Evolutionary conservation across 441 rosid species (phyloP), one percentile per base, ranked within the genome.

Genomic region (Kokia cookei): DNA sequence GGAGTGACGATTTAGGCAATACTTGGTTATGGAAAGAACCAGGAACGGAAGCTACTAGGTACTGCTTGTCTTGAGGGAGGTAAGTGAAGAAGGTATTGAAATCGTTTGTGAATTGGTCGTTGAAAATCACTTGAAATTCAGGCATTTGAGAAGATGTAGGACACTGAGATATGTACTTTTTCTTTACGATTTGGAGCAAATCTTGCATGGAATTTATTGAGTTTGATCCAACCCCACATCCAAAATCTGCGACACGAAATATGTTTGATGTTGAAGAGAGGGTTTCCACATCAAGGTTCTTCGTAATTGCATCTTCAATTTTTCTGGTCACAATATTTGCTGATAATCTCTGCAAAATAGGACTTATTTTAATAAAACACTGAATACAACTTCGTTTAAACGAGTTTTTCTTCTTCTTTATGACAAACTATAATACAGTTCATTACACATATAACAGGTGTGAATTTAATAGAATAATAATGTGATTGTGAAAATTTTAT

Each of bases 211-310:
- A 72, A 11, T 65, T 61, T 69, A 86, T 75, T 9, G 91, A 85
- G 58, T 88, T 90, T 66, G 90, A 87, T 69, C 95, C 93, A 3
- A 81, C 81, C 26, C 90, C 87, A 72, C 95, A 90, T 72, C 95
- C 95, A 71, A 90, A 73, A 75, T 90, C 92, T 2, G 87, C 89
- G 19, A 90, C 65, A 3, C 42, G 51, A 55, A 90, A 72, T 54
- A 78, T 75, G 65, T 62, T 73, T 10, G 87, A 71, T 19, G 32
- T 3, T 27, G 79, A 78, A 3, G 71, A 62, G 8, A 84, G 79
- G 72, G 76, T 43, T 67, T 71, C 76, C 43, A 82, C 73, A 63
- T 89, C 87, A 24, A 89, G 81, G 65, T 86, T 87, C 64, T 63
- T 76, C 43, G 69, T 71, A 57, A 90, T 81, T 35, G 53, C 73